These are phyloP conservation scores for Ustilago cynodontis DNA, from an alignment of 1,284 basidiomycete genomes.

Conservation along the genomic window DNA sequence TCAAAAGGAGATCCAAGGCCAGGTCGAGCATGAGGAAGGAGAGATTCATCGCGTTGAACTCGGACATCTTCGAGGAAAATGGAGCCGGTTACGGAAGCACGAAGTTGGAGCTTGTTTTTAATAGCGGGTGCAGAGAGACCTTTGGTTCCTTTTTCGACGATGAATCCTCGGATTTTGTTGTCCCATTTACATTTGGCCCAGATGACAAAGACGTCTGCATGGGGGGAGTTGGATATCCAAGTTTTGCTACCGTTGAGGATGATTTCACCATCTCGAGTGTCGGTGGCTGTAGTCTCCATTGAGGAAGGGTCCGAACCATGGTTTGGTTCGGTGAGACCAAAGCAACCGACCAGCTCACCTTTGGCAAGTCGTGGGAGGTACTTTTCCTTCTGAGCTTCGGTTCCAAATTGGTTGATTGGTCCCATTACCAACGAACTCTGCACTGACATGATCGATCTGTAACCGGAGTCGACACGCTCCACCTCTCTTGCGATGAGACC, in stretches of 20 bases:
- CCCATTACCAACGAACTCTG: conserved; percentile 99
- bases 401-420: conserved; percentile 90
- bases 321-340: conserved; percentile 95
- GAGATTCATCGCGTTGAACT: conserved; percentile 55
- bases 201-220: conserved; percentile 84
- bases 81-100: conserved; percentile 90
- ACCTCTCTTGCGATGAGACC: conserved; percentile 93
- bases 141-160: conserved; percentile 88
- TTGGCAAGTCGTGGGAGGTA: conserved; percentile 87
- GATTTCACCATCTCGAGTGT: conserved; percentile 83
- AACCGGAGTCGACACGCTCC: conserved; percentile 94
- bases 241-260: conserved; percentile 91
- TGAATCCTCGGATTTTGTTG: conserved; percentile 88
- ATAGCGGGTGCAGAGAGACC: conserved; percentile 89
- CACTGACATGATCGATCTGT: conserved; percentile 93
- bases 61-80: conserved; percentile 79
- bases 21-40: conserved; percentile 58
- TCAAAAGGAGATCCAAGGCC: conserved; percentile 65
- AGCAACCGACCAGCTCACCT: conserved; percentile 91
- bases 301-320: conserved; percentile 93
- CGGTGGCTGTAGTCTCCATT: conserved; percentile 93
- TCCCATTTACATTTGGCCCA: conserved; percentile 98
- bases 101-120: conserved; percentile 91
- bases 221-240: conserved; percentile 84
- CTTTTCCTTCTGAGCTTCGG: conserved; percentile 88